These are phyloP conservation scores for Firmiana major DNA, from an alignment of 345 rosid genomes.

Conservation along the genomic window DNA sequence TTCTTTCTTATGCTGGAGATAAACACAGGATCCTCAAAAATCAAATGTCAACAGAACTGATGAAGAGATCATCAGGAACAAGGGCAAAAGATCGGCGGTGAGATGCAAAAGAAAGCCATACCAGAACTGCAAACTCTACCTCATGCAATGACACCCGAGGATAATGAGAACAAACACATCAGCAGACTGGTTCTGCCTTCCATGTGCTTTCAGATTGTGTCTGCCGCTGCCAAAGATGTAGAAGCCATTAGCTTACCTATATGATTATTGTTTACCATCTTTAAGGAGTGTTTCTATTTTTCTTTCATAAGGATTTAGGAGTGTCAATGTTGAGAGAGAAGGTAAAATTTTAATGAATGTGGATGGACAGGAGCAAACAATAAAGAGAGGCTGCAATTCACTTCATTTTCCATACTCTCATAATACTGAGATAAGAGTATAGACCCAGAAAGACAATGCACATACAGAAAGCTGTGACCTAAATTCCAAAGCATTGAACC, in stretches of 20 bases:
- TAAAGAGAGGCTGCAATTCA: neutral
- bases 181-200: neutral
- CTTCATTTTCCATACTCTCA: neutral
- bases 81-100: neutral
- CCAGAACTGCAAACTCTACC: constrained; percentile 3
- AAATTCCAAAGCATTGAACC: neutral
- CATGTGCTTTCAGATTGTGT: neutral
- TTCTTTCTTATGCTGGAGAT: neutral
- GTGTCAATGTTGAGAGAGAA: neutral
- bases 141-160: neutral
- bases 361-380: neutral
- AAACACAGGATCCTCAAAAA: neutral
- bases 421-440: too few species aligned
- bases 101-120: constrained; percentile 1
- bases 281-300: neutral
- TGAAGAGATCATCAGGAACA: neutral
- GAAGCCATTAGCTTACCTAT: neutral
- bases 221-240: neutral
- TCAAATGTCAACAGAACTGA: neutral
- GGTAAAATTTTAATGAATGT: neutral
- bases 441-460: neutral
- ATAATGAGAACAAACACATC: neutral
- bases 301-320: neutral
- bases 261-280: neutral
- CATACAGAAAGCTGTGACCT: neutral